Evolutionary conservation across 2,329 filamentous ascomycete species (phyloP).

Genomic region (Cordyceps tenuipes): DNA sequence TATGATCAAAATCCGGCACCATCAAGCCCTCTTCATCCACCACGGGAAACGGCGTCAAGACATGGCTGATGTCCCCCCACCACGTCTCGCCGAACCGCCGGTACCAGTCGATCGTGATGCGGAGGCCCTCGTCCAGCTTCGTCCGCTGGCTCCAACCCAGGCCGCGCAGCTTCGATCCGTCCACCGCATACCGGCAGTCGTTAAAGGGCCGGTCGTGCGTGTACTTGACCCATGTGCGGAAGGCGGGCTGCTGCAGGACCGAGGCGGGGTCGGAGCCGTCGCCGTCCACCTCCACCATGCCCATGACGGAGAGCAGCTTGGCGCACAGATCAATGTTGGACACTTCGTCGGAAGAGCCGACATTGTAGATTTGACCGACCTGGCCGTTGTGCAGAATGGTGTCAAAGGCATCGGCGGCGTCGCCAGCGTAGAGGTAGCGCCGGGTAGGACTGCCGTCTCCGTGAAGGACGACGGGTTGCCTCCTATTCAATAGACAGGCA

Average conservation of each 20-base stretch:
- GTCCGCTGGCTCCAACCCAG: conserved; percentile 65
- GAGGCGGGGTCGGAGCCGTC: conserved; percentile 36
- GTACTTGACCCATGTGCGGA: conserved; percentile 61
- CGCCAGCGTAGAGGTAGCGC: conserved; percentile 69
- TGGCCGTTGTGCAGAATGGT: conserved; percentile 72
- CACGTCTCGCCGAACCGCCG: conserved; percentile 54
- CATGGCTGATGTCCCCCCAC: conserved; percentile 65
- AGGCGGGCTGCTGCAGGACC: conserved; percentile 14
- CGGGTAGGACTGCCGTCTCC: conserved; percentile 68
- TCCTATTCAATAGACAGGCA: conserved; percentile 59
- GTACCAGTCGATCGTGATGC: conserved; percentile 63
- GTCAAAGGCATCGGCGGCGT: conserved; percentile 75
- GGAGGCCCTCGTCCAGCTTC: conserved; percentile 54
- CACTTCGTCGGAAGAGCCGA: conserved; percentile 69
- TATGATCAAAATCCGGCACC: conserved; percentile 37
- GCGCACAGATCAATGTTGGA: conserved; percentile 64
- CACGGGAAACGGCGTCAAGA: conserved; percentile 59
- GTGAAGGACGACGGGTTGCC: conserved; percentile 62
- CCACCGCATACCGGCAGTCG: conserved; percentile 64
- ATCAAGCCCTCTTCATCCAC: conserved; percentile 45
- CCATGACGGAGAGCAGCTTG: conserved; percentile 55
- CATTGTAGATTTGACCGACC: conserved; percentile 73
- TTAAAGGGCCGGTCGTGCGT: conserved; percentile 74
- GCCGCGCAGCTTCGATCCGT: conserved; percentile 57
- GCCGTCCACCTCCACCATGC: conserved; percentile 41